Base-by-base conservation (phyloP, 768 basidiomycete species). In the Asterophora parasitica region DNA sequence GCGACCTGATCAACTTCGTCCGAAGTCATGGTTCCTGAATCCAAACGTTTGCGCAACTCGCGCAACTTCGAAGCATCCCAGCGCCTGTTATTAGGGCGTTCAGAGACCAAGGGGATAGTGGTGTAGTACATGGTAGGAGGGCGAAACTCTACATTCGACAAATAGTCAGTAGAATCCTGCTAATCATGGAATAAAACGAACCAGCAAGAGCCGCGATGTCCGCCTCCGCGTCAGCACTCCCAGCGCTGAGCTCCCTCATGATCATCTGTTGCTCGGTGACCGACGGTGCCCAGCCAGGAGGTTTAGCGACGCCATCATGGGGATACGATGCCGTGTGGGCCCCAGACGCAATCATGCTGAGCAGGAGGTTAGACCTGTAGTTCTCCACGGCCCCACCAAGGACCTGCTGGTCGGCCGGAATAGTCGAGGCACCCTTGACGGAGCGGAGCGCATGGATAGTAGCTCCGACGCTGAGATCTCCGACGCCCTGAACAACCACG, bases 231-330 rank as follows among this genome's bases (percentile, higher is more conserved):
- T 93, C 88, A 1, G 71, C 63, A 49, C 78, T 77, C 31, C 92
- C 86, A 20, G 73, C 81, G 59, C 88, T 85, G 15, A 99, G 76
- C 65, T 97, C 92, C 60, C 84, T 82, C 87, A 98, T 87, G 54
- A 99, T 86, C 87, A 96, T 90, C 67, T 97, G 94, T 62, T 93
- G 90, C 66, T 98, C 95, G 2, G 90, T 93, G 46, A 94, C 82
- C 4, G 82, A 80, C 7, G 82, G 76, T 26, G 74, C 66, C 79
- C 82, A 85, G n/a, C 81, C 79, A 52, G 80, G 72, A 33, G 81
- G 74, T 62, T 85, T 85, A 43, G 72, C 62, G 37, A 76, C 58
- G 23, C 79, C 79, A 51, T 86, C 87, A 30, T 72, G 67, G 46
- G 71, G 67, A 52, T 73, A 76, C 10, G 76, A 65, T n/a, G 74